phyloP scores from a whole-genome alignment of 345 rosid species.

The Populus alba region DNA sequence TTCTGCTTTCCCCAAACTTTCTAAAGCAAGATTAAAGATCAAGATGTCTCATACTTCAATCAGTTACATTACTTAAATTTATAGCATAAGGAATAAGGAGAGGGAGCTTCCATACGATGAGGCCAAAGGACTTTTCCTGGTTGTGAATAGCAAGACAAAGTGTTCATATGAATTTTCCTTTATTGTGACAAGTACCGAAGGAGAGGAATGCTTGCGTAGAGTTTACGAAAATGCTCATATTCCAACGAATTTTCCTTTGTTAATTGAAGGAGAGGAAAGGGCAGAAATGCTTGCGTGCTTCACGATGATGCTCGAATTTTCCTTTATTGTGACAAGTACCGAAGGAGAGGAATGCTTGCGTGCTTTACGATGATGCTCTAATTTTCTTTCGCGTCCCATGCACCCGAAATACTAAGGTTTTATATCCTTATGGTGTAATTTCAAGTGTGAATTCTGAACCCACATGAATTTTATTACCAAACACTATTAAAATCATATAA shows the following conservation, averaged over 20 bases:
- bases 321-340: too few relatives aligned
- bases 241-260: not conserved
- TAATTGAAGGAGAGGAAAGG: not conserved
- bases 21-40: not conserved
- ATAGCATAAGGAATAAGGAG: not conserved
- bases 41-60: too few relatives aligned
- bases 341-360: not conserved
- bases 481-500: too few relatives aligned
- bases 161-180: not conserved
- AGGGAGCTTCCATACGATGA: not conserved
- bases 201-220: not conserved
- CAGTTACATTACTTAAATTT: not conserved
- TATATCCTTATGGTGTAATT: too few relatives aligned
- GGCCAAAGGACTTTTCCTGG: not conserved
- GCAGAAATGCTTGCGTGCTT: not conserved
- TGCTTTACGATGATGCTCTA: not conserved
- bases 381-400: not conserved
- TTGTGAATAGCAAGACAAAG: not conserved
- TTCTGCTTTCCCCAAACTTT: not conserved
- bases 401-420: not conserved
- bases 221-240: not conserved
- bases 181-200: too few relatives aligned
- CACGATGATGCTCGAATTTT: too few relatives aligned
- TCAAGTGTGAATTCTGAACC: too few relatives aligned
- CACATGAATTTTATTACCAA: too few relatives aligned